A percentile compares a stretch with the other conserved stretches of the same genome.
Conservation (phyloP, 1,139 yeast species). For the Diutina catenulata region DNA sequence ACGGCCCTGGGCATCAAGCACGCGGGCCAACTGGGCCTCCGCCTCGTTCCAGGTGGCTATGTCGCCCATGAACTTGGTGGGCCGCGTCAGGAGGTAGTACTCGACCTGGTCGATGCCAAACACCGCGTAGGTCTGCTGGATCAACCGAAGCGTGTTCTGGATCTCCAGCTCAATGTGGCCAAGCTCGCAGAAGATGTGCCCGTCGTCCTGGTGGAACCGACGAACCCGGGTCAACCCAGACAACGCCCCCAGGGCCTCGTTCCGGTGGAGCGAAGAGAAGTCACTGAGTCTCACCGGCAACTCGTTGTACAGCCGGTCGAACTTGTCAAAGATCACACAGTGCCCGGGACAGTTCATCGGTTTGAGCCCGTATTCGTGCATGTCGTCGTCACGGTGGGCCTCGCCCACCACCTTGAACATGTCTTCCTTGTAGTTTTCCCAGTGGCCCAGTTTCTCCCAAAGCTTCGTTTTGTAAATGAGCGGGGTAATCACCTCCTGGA, state of each 20-base stretch:
- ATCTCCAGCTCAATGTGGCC: slow-evolving; percentile 78
- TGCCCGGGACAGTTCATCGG: slow-evolving; percentile 99
- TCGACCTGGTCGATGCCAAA: slow-evolving; percentile 62
- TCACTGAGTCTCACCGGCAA: slow-evolving; percentile 85
- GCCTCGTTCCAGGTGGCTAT: slow-evolving; percentile 78
- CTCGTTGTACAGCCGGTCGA: slow-evolving; percentile 82
- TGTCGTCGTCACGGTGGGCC: slow-evolving; percentile 17
- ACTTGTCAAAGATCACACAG: slow-evolving; percentile 71
- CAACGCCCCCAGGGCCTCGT: slow-evolving; percentile 90
- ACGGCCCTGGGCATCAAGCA: slow-evolving; percentile 38
- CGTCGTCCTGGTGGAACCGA: slow-evolving; percentile 97
- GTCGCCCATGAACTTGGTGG: slow-evolving; percentile 77
- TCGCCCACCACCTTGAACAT: slow-evolving; percentile 74
- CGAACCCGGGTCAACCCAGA: slow-evolving; percentile 92
- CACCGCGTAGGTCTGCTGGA: slow-evolving; percentile 66
- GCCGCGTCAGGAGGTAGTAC: slow-evolving; percentile 79
- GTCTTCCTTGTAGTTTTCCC: slow-evolving; percentile 90
- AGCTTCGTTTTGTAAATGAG: slow-evolving; percentile 72
- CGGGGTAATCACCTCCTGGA: slow-evolving; percentile 90
- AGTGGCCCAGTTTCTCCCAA: slow-evolving; percentile 93
- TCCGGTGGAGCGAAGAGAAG: slow-evolving; percentile 88
- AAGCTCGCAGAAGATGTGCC: slow-evolving; percentile 86
- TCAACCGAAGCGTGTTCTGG: slow-evolving; percentile 56
- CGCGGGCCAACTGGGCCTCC: slow-evolving; percentile 56
- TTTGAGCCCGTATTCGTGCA: slow-evolving; percentile 67